phyloP scores from a whole-genome alignment of 1,139 yeast species.

The Geotrichum candidum region DNA sequence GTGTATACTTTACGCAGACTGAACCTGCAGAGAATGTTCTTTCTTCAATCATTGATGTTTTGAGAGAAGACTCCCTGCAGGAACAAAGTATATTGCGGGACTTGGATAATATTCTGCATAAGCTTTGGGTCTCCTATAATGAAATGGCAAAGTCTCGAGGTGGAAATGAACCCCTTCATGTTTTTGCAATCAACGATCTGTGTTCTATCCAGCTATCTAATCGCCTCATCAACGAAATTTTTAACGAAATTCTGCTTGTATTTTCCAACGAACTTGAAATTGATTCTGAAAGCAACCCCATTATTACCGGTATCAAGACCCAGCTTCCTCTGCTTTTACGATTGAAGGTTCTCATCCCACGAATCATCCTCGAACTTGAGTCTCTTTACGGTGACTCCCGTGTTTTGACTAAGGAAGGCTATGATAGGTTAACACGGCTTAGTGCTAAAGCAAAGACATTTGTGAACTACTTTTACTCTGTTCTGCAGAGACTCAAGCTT shows the following conservation, averaged over 20 bases:
- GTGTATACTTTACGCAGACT: conserved; percentile 17
- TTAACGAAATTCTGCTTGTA: conserved; percentile 1
- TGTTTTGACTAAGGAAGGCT: conserved; percentile 2
- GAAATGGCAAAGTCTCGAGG: conserved; percentile 9
- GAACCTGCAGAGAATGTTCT: conserved; percentile 18
- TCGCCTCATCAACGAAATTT: conserved; percentile 9
- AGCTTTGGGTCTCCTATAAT: conserved; percentile 12
- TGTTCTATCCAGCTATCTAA: conserved; percentile 12
- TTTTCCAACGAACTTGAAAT: not conserved
- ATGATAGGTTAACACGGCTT: conserved; percentile 3
- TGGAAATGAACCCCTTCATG: conserved; percentile 8
- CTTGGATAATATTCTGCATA: conserved; percentile 13
- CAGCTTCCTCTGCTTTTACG: conserved; percentile 8
- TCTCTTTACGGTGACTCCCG: conserved; percentile 5
- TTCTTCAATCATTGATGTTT: conserved; percentile 16
- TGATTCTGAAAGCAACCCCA: conserved; percentile 1
- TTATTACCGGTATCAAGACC: conserved; percentile 7
- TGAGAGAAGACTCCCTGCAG: conserved; percentile 17
- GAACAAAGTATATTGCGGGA: conserved; percentile 10
- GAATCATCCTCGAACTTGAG: conserved; percentile 13
- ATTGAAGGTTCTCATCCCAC: conserved; percentile 12
- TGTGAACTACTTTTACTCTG: conserved; percentile 8
- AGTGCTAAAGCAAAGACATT: conserved; percentile 10
- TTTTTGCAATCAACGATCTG: conserved; percentile 15
- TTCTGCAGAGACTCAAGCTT: conserved; percentile 5